These are phyloP conservation scores for Pseudonitzschia pungens DNA, from an alignment of 108 stramenopile species.

Conservation along the genomic window DNA sequence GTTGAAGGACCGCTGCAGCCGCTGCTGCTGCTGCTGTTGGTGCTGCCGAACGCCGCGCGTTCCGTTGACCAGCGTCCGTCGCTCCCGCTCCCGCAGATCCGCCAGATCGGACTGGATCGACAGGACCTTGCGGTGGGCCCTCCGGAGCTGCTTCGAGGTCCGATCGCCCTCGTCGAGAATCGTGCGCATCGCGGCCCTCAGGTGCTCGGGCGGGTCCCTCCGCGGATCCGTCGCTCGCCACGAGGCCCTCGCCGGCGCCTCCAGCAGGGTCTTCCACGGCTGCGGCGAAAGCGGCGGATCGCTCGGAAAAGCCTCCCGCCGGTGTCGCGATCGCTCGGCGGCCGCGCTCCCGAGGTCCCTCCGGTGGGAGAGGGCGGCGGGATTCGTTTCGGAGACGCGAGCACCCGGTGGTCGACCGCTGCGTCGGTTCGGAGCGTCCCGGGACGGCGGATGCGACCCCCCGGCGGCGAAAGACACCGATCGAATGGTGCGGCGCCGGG, in stretches of 20 bases:
- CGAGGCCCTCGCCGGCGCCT: conserved; percentile 58
- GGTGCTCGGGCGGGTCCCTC: conserved; percentile 21
- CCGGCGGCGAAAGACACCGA: too few relatives aligned
- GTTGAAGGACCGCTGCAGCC: too few relatives aligned
- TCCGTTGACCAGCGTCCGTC: conserved; percentile 42
- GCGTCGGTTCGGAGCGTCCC: too few relatives aligned
- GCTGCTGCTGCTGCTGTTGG: not conserved
- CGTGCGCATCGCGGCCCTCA: conserved; percentile 11
- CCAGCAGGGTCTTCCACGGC: conserved; percentile 65
- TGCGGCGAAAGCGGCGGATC: too few relatives aligned
- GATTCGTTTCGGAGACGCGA: too few relatives aligned
- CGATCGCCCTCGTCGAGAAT: conserved; percentile 29
- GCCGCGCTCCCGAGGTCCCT: not conserved
- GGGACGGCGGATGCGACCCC: too few relatives aligned
- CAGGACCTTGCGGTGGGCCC: conserved; percentile 31
- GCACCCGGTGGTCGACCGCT: too few relatives aligned
- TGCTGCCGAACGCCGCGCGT: not conserved
- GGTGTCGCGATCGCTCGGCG: not conserved
- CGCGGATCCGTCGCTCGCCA: conserved; percentile 62
- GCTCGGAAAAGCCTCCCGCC: too few relatives aligned
- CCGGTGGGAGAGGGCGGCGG: too few relatives aligned
- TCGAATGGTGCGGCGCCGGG: too few relatives aligned
- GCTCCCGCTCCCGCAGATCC: conserved; percentile 49
- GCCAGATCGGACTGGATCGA: conserved; percentile 31
- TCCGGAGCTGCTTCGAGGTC: conserved; percentile 43